phyloP scores from a whole-genome alignment of 2,329 filamentous ascomycete genomes.

The Capronia americana region DNA sequence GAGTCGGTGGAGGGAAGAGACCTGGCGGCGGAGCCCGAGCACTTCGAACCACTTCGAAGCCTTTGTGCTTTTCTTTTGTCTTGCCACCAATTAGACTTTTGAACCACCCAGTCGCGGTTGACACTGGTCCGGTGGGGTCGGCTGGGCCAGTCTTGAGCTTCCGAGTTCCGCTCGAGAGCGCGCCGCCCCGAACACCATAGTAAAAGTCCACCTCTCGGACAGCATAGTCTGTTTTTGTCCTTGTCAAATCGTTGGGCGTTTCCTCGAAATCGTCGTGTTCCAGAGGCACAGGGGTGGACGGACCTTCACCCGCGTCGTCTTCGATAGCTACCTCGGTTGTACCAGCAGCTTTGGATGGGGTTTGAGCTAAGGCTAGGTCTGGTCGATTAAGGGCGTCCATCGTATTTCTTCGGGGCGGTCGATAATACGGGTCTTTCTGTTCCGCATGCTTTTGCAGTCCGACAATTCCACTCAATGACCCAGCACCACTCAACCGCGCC shows the following conservation, averaged over 20 bases:
- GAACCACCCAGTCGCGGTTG: constrained; percentile 89
- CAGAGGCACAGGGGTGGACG: constrained; percentile 40
- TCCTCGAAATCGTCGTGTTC: constrained; percentile 49
- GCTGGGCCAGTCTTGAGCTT: constrained; percentile 92
- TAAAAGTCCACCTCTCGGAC: constrained; percentile 97
- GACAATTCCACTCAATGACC: constrained; percentile 52
- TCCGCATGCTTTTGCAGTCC: constrained; percentile 57
- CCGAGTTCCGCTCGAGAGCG: constrained; percentile 80
- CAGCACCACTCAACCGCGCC: constrained; percentile 52
- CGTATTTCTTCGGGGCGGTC: constrained; percentile 76
- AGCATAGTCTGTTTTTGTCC: constrained; percentile 68
- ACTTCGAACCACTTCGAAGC: constrained; percentile 94
- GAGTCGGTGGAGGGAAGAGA: constrained; percentile 51
- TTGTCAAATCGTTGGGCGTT: constrained; percentile 53
- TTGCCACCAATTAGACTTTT: constrained; percentile 79
- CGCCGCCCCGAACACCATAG: constrained; percentile 88
- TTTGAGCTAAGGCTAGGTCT: constrained; percentile 52
- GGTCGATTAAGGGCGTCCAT: constrained; percentile 53
- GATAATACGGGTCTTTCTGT: constrained; percentile 80
- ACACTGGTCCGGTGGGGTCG: constrained; percentile 89
- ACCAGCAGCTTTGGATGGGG: constrained; percentile 49
- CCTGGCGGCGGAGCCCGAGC: constrained; percentile 82
- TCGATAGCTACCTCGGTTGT: constrained; percentile 54
- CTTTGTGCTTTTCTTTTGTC: constrained; percentile 92
- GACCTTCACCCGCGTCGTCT: constrained; percentile 46